These are phyloP conservation scores for Thuidium tamariscinum DNA, from an alignment of 225 moss, liverwort and hornwort genomes.

Conservation along the genomic window DNA sequence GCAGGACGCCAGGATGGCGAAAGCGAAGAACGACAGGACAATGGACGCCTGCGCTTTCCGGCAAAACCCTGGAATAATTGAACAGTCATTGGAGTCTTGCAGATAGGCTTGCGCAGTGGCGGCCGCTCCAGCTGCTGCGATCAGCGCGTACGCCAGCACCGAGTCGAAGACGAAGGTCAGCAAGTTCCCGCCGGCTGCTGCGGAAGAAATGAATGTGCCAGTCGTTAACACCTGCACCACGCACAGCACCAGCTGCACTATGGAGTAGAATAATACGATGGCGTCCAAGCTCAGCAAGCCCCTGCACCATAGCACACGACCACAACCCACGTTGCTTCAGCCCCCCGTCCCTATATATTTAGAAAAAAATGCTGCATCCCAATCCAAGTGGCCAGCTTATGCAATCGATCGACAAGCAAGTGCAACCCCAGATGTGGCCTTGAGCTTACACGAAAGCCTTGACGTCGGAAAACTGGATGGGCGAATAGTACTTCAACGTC, in stretches of 20 bases:
- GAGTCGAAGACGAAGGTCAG: constrained; percentile 8
- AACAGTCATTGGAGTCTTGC: fast-evolving
- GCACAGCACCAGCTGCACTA: not conserved
- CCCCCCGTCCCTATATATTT: not conserved
- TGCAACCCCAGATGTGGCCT: not conserved
- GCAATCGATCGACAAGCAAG: not conserved
- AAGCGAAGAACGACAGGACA: constrained; percentile 2
- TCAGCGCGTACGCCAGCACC: not conserved
- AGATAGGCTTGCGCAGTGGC: not conserved
- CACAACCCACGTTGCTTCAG: not conserved
- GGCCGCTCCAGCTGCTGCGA: not conserved
- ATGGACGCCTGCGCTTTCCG: not conserved
- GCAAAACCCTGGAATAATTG: fast-evolving
- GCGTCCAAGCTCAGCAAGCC: not conserved
- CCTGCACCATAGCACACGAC: not conserved
- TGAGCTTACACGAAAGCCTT: not conserved
- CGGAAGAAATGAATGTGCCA: not conserved
- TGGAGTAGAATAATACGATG: constrained; percentile 1
- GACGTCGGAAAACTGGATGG: not conserved
- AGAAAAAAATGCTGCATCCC: not conserved
- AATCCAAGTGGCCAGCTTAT: not conserved
- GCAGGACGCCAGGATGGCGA: not conserved
- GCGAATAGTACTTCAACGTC: not conserved
- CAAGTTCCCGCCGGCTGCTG: not conserved
- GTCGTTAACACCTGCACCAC: not conserved